Percentiles rank a stretch among this genome's conserved stretches.
phyloP scores from a whole-genome alignment of 2,329 filamentous ascomycete species.

The Colletotrichum shisoi region DNA sequence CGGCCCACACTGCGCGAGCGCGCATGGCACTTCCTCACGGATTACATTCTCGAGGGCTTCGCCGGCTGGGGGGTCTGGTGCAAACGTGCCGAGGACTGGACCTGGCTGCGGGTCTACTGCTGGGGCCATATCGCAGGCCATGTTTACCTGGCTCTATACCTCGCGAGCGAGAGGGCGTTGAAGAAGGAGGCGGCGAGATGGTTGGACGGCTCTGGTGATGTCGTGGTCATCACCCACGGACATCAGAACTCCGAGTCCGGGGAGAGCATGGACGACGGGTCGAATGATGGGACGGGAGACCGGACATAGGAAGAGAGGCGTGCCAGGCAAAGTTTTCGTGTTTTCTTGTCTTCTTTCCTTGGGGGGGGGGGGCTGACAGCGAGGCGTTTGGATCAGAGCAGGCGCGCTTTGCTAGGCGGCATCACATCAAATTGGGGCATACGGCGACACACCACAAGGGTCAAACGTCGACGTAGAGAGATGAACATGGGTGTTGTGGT shows the following conservation, averaged over 20 bases:
- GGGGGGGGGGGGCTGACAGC: not conserved
- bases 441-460: not conserved
- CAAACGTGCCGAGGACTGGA: constrained; percentile 53
- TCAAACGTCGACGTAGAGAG: not conserved
- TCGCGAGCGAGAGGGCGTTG: constrained; percentile 72
- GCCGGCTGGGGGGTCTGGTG: constrained; percentile 75
- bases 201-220: constrained; percentile 69
- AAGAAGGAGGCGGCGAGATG: constrained; percentile 67
- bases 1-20: constrained; percentile 54
- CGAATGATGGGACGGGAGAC: not conserved
- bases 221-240: constrained; percentile 52
- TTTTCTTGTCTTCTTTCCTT: not conserved
- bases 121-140: constrained; percentile 79
- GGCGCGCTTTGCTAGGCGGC: not conserved
- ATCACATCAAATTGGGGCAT: constrained; percentile 11
- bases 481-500: not conserved
- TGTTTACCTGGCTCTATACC: constrained; percentile 76
- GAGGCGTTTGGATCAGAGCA: constrained; percentile 9
- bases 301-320: not conserved
- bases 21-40: constrained; percentile 69
- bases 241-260: constrained; percentile 35
- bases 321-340: not conserved
- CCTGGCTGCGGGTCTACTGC: constrained; percentile 72
- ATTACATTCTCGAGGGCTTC: constrained; percentile 65
- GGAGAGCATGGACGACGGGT: constrained; percentile 29